Conservation (phyloP, 2,329 filamentous ascomycete genomes). For the Zarea fungicola region DNA sequence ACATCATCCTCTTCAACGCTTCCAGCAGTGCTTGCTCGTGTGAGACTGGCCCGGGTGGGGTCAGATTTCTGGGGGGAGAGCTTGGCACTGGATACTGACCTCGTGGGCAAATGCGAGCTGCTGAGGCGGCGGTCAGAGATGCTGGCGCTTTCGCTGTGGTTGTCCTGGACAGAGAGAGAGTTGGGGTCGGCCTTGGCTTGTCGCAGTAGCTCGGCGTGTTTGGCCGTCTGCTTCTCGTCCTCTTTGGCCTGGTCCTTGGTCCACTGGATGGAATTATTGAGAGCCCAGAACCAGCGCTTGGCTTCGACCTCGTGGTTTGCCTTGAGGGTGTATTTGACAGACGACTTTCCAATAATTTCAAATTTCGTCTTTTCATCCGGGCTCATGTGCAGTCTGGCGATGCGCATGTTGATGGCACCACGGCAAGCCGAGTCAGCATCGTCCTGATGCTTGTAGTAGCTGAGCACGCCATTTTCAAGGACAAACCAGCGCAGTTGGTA, state of each 20-base stretch:
- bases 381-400: conserved; percentile 92
- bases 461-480: conserved; percentile 91
- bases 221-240: conserved; percentile 71
- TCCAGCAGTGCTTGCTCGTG: conserved; percentile 40
- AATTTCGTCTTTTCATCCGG: conserved; percentile 96
- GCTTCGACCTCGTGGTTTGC: conserved; percentile 98
- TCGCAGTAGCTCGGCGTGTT: conserved; percentile 68
- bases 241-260: conserved; percentile 94
- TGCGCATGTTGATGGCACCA: conserved; percentile 97
- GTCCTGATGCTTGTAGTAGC: conserved; percentile 99
- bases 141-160: conserved; percentile 49
- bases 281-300: conserved; percentile 97
- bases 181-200: conserved; percentile 70
- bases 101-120: conserved; percentile 39
- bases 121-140: conserved; percentile 39
- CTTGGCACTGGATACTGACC: conserved; percentile 24
- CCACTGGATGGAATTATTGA: conserved; percentile 99
- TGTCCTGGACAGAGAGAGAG: conserved; percentile 40
- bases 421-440: conserved; percentile 94
- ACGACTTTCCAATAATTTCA: conserved; percentile 96
- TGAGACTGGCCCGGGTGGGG: conserved; percentile 35
- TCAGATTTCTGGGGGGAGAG: conserved; percentile 30
- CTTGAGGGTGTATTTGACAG: conserved; percentile 96
- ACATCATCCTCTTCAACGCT: conserved; percentile 51
- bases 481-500: conserved; percentile 98